Base-by-base conservation (phyloP, 306 rosid species). In the Hippophae rhamnoides region DNA sequence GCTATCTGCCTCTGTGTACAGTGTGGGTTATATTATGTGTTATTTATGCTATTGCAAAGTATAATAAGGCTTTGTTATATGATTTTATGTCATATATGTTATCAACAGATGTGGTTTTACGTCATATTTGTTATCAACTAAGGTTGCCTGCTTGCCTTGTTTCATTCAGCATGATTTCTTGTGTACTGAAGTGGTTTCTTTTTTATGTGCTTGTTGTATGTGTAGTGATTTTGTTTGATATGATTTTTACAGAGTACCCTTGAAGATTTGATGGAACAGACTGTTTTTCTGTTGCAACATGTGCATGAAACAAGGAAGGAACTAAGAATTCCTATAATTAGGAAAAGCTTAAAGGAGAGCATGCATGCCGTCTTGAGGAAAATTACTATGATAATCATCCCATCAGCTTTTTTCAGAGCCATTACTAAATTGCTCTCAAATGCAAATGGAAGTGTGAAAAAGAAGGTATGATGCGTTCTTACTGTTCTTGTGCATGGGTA, bases 261-360 rank as follows among this genome's bases (percentile, higher is more conserved):
- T 43, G 86, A 75, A 66, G 81, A 78, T 57, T 83, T 90, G 38
- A 76, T 87, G 98, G 87, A 79, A 75, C 80, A 81, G 69, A 73
- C 79, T 56, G 87, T 82, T 72, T 72, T 63, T 62, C 67, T 81
- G 49, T 74, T 74, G 66, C 83, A 90, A 67, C 76, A 79, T 49
- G 81, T 79, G 41, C 86, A 83, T 77, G 72, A 82, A 54, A 76
- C 72, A 50, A 76, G 76, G 73, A 85, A 83, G 66, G 68, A 76
- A 47, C 71, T 62, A 65, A 61, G 52, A 56, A 64, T 81, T 41
- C 76, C 83, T 64, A 52, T 70, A 52, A 8, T 87, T 61, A 84
- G 72, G 76, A 87, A 78, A 78, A 84, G 76, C 56, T 63, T 90
- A 58, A 79, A 78, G 76, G 87, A 81, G 73, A 47, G 72, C 48